A percentile compares a stretch with the other conserved stretches of the same genome.
Evolutionary conservation across 129 eudicot genomes (phyloP).

Genomic region (Kitagawia praeruptora): DNA sequence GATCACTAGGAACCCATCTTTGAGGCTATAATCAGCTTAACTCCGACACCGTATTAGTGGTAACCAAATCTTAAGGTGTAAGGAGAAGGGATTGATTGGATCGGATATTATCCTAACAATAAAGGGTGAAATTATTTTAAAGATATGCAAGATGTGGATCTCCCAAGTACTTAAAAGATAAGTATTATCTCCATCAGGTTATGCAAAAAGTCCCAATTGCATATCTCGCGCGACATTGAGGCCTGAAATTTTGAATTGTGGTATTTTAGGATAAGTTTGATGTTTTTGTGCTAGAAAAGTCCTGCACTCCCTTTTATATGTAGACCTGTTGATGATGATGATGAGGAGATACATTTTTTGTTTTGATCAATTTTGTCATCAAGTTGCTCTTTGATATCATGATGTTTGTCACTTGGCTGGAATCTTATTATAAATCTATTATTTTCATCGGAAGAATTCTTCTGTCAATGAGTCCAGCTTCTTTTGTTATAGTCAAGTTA

Average conservation of each 20-base stretch:
- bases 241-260: not conserved
- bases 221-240: too few species aligned
- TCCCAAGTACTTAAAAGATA: not conserved
- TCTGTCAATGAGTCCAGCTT: not conserved
- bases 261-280: not conserved
- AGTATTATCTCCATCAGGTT: not conserved
- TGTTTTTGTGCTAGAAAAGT: not conserved
- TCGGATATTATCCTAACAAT: too few species aligned
- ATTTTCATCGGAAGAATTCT: not conserved
- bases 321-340: too few species aligned
- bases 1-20: too few species aligned
- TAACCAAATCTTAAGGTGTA: too few species aligned
- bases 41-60: too few species aligned
- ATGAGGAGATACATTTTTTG: constrained; percentile 1
- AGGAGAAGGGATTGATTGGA: too few species aligned
- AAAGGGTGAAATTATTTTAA: too few species aligned
- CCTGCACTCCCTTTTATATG: not conserved
- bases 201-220: not conserved
- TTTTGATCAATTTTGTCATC: not conserved
- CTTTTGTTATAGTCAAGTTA: not conserved
- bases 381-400: not conserved
- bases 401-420: not conserved
- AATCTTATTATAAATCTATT: not conserved
- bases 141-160: not conserved
- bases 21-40: too few species aligned